These are phyloP conservation scores for Dalbergia cultrata DNA, from an alignment of 306 rosid genomes.

Conservation along the genomic window DNA sequence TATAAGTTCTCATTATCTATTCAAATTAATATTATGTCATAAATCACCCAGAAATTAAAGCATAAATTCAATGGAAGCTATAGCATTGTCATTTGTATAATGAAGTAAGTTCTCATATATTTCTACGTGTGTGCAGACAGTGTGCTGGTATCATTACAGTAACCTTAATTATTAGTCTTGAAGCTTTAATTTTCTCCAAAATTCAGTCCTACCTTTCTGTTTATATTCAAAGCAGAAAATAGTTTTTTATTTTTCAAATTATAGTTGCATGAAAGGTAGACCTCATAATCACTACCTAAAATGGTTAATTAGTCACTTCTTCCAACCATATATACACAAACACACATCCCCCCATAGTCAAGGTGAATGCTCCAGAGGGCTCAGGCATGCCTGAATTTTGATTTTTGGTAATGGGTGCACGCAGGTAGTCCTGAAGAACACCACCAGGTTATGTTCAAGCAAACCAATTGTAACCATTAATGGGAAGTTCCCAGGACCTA, in stretches of 20 bases:
- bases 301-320: slow-evolving; percentile 27
- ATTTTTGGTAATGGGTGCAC: slow-evolving; percentile 44
- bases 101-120: no score
- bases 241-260: not conserved
- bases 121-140: no score
- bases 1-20: not conserved
- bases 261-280: slow-evolving; percentile 21
- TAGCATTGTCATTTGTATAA: no score
- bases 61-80: no score
- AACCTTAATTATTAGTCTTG: not conserved
- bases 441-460: slow-evolving; percentile 67
- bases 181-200: slow-evolving; percentile 1
- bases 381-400: slow-evolving; percentile 10
- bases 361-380: not conserved
- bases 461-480: slow-evolving; percentile 75
- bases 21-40: not conserved
- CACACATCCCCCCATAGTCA: no score
- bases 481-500: slow-evolving; percentile 86
- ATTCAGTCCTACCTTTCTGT: not conserved
- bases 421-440: slow-evolving; percentile 76
- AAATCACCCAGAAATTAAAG: no score
- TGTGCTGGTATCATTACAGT: not conserved
- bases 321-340: not conserved
- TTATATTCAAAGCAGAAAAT: not conserved
- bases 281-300: slow-evolving; percentile 17